These are phyloP conservation scores for Ophiostoma himal-ulmi DNA, from an alignment of 2,329 filamentous ascomycete genomes.

Conservation along the genomic window DNA sequence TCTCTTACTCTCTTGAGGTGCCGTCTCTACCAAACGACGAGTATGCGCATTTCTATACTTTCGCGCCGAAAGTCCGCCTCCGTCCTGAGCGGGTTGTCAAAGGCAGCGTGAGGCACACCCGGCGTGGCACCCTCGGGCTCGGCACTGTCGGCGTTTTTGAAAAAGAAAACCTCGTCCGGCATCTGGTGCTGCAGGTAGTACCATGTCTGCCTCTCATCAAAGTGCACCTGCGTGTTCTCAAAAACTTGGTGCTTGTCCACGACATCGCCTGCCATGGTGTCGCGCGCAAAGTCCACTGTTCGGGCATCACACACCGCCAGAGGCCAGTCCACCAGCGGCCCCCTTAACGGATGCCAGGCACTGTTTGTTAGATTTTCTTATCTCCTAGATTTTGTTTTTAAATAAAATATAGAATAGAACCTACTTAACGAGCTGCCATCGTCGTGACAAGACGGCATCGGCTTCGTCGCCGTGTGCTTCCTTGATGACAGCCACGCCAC, in stretches of 20 bases:
- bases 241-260: slow-evolving; percentile 26
- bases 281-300: slow-evolving; percentile 26
- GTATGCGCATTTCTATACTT: slow-evolving; percentile 25
- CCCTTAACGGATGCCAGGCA: slow-evolving; percentile 27
- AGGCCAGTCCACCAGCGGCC: slow-evolving; percentile 28
- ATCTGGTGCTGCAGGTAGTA: slow-evolving; percentile 27
- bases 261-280: slow-evolving; percentile 27
- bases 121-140: slow-evolving; percentile 21
- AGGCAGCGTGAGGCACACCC: slow-evolving; percentile 24
- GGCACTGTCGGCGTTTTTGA: slow-evolving; percentile 26
- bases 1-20: neutral
- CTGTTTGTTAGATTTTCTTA: slow-evolving; percentile 13
- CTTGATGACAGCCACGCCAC: slow-evolving; percentile 49
- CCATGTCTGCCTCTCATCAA: slow-evolving; percentile 25
- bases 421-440: slow-evolving; percentile 1
- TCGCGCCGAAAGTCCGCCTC: slow-evolving; percentile 22
- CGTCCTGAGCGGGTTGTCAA: slow-evolving; percentile 22
- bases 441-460: neutral
- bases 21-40: slow-evolving; percentile 23
- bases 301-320: slow-evolving; percentile 27
- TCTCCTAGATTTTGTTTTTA: neutral
- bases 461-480: slow-evolving; percentile 37
- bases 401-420: neutral
- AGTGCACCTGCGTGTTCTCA: slow-evolving; percentile 28
- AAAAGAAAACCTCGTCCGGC: slow-evolving; percentile 26